Evolutionary conservation across 495 filamentous ascomycete species (phyloP).

Genomic region (Aspergillus nidulans): DNA sequence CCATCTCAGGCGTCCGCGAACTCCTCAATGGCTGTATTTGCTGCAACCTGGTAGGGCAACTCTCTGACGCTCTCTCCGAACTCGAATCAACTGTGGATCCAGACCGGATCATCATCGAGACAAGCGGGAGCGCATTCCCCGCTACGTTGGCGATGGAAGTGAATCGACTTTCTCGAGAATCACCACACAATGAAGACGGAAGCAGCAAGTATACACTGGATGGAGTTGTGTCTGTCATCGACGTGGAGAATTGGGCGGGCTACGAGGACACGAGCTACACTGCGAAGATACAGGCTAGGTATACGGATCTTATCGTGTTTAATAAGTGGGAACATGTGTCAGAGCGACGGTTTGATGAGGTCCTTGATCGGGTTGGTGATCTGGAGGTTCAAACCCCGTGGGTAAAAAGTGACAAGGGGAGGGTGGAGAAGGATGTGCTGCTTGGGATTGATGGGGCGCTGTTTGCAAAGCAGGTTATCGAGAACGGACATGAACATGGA

Average conservation of each 20-base stretch:
- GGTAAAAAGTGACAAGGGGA: slow-evolving; percentile 75
- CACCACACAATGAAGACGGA: slow-evolving; percentile 16
- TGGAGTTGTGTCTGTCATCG: slow-evolving; percentile 87
- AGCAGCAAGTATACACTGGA: slow-evolving; percentile 66
- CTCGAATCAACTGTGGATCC: slow-evolving; percentile 58
- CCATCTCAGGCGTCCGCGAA: slow-evolving; percentile 87
- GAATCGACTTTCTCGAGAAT: slow-evolving; percentile 63
- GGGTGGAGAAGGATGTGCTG: slow-evolving; percentile 69
- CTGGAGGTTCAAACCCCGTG: slow-evolving; percentile 75
- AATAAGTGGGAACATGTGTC: slow-evolving; percentile 87
- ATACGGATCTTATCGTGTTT: slow-evolving; percentile 89
- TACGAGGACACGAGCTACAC: slow-evolving; percentile 90
- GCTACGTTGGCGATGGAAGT: slow-evolving; percentile 91
- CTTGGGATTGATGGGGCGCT: slow-evolving; percentile 84
- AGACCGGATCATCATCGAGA: slow-evolving; percentile 91
- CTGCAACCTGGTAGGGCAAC: slow-evolving; percentile 93
- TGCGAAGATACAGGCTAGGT: slow-evolving; percentile 77
- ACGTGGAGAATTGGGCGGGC: slow-evolving; percentile 95
- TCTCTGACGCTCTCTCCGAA: slow-evolving; percentile 71
- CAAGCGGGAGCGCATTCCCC: slow-evolving; percentile 80
- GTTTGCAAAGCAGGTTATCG: slow-evolving; percentile 54
- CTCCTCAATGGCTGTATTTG: slow-evolving; percentile 96
- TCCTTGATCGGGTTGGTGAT: slow-evolving; percentile 79
- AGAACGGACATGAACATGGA: slow-evolving; percentile 11
- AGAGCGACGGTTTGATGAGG: slow-evolving; percentile 74